Evolutionary conservation across 768 basidiomycete genomes (phyloP), one percentile per base, ranked within the genome.

Genomic region (Lyophyllum atratum): DNA sequence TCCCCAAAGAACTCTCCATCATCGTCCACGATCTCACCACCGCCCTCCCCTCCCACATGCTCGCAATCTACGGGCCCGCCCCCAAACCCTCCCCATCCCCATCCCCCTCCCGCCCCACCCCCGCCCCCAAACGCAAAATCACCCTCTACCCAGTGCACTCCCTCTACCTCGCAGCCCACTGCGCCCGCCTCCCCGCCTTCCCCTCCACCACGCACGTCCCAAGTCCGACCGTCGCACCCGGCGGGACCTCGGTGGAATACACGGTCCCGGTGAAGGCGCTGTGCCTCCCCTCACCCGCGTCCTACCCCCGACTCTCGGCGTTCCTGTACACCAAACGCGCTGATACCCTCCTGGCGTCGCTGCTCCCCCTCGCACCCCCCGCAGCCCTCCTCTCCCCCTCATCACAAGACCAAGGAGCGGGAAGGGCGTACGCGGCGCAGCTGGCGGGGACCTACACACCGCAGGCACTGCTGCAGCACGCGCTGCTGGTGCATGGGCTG

Each of bases 101-200:
- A 11, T 15, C 37, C 2, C 55, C 65, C 31, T 49, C 60, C 42
- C 49, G 58, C 8, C 46, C 59, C 31, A 29, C 4, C n/a, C 37
- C 50, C 43, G 33, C 49, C 49, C 49, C 59, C 61, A 66, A 48
- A 68, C 60, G 53, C 58, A 73, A 73, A 59, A 68, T 79, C 25
- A 73, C 78, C 10, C 76, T 92, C 51, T 86, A 81, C 61, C 86
- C 92, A 4, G 80, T 84, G 11, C 91, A 93, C 71, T 82, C 84
- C 31, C 70, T 90, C 50, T 77, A 92, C 42, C 78, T 93, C 52
- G 86, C 86, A 7, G 76, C 86, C 0, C 79, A 89, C 65, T 93
- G 89, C 67, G 73, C 89, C 17, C 76, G 80, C 42, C 77, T 92
- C 6, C 85, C 87, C 1, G 70, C 77, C 22, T 76, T 89, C 25